Percentiles rank a stretch among this genome's conserved stretches.
phyloP scores from a whole-genome alignment of 1,284 basidiomycete genomes.

The Apiotrichum mycotoxinovorans region DNA sequence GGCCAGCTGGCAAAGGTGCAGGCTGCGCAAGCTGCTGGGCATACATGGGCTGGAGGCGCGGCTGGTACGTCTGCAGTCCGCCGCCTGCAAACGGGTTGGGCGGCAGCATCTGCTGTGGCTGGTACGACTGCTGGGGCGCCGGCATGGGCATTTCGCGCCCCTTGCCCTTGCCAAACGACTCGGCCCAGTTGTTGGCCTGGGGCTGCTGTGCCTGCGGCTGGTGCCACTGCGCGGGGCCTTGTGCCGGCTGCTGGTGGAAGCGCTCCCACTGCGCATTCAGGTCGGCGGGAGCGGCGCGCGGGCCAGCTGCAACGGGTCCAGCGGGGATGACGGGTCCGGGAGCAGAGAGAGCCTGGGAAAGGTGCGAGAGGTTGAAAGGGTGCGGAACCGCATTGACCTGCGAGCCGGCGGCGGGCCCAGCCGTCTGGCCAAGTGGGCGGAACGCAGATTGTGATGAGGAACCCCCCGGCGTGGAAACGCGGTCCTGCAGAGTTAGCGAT shows the following conservation, averaged over 20 bases:
- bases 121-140: conserved; percentile 2
- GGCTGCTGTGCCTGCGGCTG: conserved; percentile 6
- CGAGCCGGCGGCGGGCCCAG: conserved; percentile 6
- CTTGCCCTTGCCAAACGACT: conserved; percentile 28
- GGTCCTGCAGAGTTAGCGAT: conserved; percentile 15
- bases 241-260: conserved; percentile 10
- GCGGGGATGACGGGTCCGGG: conserved; percentile 12
- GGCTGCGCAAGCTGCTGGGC: conserved; percentile 38
- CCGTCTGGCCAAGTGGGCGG: conserved; percentile 7
- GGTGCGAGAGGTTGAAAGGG: conserved; percentile 47
- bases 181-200: conserved; percentile 8
- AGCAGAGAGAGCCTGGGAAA: conserved; percentile 36
- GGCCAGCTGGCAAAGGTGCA: conserved; percentile 4
- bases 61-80: conserved; percentile 19
- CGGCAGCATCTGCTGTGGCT: conserved; percentile 9
- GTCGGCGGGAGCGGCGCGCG: conserved; percentile 9
- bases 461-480: conserved; percentile 9
- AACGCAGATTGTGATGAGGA: conserved; percentile 18
- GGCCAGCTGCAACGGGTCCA: neutral
- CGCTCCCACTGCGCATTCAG: conserved; percentile 15
- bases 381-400: conserved; percentile 24
- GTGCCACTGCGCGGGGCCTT: conserved; percentile 19
- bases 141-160: conserved; percentile 15
- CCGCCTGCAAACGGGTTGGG: conserved; percentile 16
- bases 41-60: conserved; percentile 19